Percentiles rank a stretch among this genome's conserved stretches.
Evolutionary conservation across 257 asterid genomes (phyloP).

Genomic region (Gynochthodes officinalis): DNA sequence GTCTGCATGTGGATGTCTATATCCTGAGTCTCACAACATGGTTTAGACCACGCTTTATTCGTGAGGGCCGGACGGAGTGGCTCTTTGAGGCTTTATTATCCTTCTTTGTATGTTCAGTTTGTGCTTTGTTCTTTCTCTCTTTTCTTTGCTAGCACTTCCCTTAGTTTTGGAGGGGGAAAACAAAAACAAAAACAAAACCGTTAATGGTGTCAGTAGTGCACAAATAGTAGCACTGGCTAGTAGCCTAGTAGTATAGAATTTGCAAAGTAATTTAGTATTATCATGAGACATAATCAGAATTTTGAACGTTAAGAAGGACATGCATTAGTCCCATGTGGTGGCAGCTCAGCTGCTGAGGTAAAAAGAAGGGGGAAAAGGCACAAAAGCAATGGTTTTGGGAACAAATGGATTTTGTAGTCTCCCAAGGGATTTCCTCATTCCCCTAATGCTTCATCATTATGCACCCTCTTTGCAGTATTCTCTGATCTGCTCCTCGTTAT

Average conservation of each 20-base stretch:
- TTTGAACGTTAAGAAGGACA: conserved; percentile 8
- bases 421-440: conserved; percentile 64
- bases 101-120: neutral
- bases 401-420: conserved; percentile 57
- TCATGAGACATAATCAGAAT: neutral
- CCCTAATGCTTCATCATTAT: conserved; percentile 43
- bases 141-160: neutral
- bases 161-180: conserved; percentile 14
- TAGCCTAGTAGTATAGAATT: neutral
- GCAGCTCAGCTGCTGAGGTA: conserved; percentile 39
- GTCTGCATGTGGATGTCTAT: conserved; percentile 57
- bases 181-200: neutral
- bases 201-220: conserved; percentile 14
- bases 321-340: conserved; percentile 51
- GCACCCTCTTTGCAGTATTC: conserved; percentile 7
- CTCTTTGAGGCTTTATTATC: too few species aligned
- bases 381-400: conserved; percentile 15
- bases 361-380: conserved; percentile 25
- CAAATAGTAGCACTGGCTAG: neutral
- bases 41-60: conserved; percentile 26
- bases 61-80: neutral
- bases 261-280: neutral
- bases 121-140: neutral
- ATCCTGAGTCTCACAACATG: conserved; percentile 26
- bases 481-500: conserved; percentile 3